A percentile compares a stretch with the other conserved stretches of the same genome.
Evolutionary conservation across 2,329 filamentous ascomycete species (phyloP).

Genomic region (Hypoxylon sp.): DNA sequence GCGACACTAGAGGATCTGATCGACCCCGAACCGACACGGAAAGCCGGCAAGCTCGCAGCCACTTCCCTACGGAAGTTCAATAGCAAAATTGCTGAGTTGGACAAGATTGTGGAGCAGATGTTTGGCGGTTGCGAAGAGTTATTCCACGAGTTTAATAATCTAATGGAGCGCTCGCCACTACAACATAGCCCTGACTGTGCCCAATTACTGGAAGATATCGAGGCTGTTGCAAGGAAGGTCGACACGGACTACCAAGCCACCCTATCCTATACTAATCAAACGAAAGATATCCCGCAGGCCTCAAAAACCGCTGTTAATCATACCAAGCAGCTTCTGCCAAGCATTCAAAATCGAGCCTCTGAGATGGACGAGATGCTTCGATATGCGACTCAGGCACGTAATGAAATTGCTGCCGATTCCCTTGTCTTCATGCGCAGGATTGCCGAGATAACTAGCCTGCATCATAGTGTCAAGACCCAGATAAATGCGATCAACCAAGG

Average conservation of each 20-base stretch:
- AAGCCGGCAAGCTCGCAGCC: conserved; percentile 76
- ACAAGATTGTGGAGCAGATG: conserved; percentile 72
- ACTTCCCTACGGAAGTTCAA: conserved; percentile 72
- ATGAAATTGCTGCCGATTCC: conserved; percentile 75
- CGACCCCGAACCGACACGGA: conserved; percentile 79
- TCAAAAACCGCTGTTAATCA: conserved; percentile 75
- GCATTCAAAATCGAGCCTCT: conserved; percentile 66
- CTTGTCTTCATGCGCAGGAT: conserved; percentile 85
- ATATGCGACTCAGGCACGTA: conserved; percentile 75
- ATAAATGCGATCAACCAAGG: conserved; percentile 80
- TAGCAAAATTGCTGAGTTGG: conserved; percentile 71
- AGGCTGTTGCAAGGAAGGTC: conserved; percentile 88
- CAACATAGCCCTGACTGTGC: conserved; percentile 73
- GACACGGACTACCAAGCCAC: conserved; percentile 87
- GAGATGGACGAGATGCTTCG: conserved; percentile 75
- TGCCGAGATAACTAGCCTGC: conserved; percentile 81
- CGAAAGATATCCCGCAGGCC: conserved; percentile 71
- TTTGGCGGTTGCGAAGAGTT: conserved; percentile 73
- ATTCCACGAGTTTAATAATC: conserved; percentile 74
- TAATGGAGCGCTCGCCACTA: conserved; percentile 67
- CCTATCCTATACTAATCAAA: conserved; percentile 75
- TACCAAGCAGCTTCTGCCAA: conserved; percentile 73
- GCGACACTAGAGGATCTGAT: conserved; percentile 81
- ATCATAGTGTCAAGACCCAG: conserved; percentile 79
- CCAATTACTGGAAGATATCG: conserved; percentile 85